Base-by-base conservation (phyloP, 2,329 filamentous ascomycete genomes). In the Zymoseptoria tritici region DNA sequence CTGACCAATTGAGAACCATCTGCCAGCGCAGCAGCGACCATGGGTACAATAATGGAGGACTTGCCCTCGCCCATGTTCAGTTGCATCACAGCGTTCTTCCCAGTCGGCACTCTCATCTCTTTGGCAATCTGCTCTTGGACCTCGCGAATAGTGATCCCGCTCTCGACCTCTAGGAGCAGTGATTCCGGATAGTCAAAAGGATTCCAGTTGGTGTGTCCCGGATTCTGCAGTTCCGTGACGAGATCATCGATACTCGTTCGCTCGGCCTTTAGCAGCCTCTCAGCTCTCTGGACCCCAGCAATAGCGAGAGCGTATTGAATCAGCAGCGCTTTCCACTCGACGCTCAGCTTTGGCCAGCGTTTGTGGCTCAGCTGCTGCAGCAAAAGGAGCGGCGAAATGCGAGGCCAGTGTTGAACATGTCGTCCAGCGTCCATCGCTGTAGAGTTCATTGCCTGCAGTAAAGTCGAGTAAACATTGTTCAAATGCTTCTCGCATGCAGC, bases 31-130 rank as follows among this genome's bases (percentile, higher is more conserved):
- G 81, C 72, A 0, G 82, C 81, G 0, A 87, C 80, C 46, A 88
- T 85, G 0, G 86, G 86, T 0, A 86, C 78, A 55, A 91, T 89
- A 1, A 89, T 82, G 0, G 86, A 87, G 0, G 84, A 85, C 62
- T 89, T 89, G 0, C 86, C 86, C 66, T 87, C 81, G 0, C 87
- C 86, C 86, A 90, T 90, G 62, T 87, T 88, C 2, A 90, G 70
- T 65, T 88, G 85, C 75, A 88, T 80, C 0, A 85, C 79, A 0
- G 78, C 70, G 64, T 85, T 88, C 20, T 57, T 29, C 3, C 55
- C 49, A 0, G 66, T 58, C 0, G 85, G 85, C 0, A 73, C 73
- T 1, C 86, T 84, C 13, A 83, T 89, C 0, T 83, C 82, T 2
- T 74, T 63, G 0, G 86, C 85, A 6, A 89, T 85, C 3, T 84